Conservation (phyloP, 257 asterid species). For the Solanum infundibuliforme region DNA sequence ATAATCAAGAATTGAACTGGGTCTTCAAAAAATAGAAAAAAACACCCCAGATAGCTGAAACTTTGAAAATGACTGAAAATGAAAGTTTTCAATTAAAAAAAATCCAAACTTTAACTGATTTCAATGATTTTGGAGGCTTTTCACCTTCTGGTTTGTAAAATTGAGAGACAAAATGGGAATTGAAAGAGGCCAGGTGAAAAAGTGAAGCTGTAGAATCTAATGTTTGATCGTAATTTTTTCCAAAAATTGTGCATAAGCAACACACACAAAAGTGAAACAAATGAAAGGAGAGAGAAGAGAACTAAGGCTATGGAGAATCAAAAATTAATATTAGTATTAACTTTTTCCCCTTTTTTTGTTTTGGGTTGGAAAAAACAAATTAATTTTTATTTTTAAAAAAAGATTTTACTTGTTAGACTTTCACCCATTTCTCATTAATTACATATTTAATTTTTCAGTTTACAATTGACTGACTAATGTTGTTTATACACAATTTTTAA, state of each 20-base stretch:
- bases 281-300: not conserved
- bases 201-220: not conserved
- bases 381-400: not conserved
- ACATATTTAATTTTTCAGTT: not conserved
- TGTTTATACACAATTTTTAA: not conserved
- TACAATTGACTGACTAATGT: not conserved
- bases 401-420: not conserved
- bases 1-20: not conserved
- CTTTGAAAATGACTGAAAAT: not conserved
- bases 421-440: not conserved
- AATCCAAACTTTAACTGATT: not conserved
- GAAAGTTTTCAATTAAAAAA: not conserved
- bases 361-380: not conserved
- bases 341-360: not conserved
- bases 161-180: not conserved
- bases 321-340: not conserved
- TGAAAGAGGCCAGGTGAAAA: not conserved
- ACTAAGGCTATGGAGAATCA: not conserved
- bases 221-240: not conserved
- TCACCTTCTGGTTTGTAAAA: not conserved
- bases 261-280: not conserved
- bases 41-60: not conserved
- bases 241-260: not conserved
- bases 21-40: not conserved
- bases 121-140: not conserved